A percentile compares a stretch with the other conserved stretches of the same genome.
phyloP scores from a whole-genome alignment of 1,139 yeast species.

The Pichia sorboxylosa region DNA sequence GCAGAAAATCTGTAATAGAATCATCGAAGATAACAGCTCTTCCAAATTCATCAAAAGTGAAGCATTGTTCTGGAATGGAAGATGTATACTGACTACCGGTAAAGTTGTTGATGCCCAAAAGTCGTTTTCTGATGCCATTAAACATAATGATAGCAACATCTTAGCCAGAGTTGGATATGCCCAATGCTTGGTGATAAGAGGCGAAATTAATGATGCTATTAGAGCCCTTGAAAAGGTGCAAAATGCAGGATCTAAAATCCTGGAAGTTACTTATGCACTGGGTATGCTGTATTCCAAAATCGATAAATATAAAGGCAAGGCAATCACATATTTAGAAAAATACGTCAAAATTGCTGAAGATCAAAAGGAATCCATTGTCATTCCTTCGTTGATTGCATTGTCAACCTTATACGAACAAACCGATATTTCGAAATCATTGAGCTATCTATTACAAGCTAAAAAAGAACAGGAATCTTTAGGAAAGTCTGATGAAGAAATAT shows the following conservation, averaged over 20 bases:
- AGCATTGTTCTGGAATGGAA: constrained; percentile 76
- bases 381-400: constrained; percentile 59
- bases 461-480: constrained; percentile 32
- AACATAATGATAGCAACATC: constrained; percentile 47
- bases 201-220: constrained; percentile 72
- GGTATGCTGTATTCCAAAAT: constrained; percentile 55
- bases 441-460: constrained; percentile 45
- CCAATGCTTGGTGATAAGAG: constrained; percentile 68
- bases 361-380: constrained; percentile 50
- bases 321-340: constrained; percentile 58
- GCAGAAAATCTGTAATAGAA: constrained; percentile 42
- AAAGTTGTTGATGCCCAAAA: constrained; percentile 58
- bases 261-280: constrained; percentile 65
- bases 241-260: constrained; percentile 53
- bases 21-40: constrained; percentile 31
- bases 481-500: constrained; percentile 35
- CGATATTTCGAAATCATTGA: constrained; percentile 48
- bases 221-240: constrained; percentile 71
- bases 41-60: constrained; percentile 48
- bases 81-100: constrained; percentile 50
- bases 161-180: constrained; percentile 77
- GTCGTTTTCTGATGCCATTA: constrained; percentile 62
- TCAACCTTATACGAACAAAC: constrained; percentile 57
- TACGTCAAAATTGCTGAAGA: constrained; percentile 53
- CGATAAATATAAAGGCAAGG: constrained; percentile 29